Conservation (phyloP, 129 eudicot species). For the Flaveria trinervia region DNA sequence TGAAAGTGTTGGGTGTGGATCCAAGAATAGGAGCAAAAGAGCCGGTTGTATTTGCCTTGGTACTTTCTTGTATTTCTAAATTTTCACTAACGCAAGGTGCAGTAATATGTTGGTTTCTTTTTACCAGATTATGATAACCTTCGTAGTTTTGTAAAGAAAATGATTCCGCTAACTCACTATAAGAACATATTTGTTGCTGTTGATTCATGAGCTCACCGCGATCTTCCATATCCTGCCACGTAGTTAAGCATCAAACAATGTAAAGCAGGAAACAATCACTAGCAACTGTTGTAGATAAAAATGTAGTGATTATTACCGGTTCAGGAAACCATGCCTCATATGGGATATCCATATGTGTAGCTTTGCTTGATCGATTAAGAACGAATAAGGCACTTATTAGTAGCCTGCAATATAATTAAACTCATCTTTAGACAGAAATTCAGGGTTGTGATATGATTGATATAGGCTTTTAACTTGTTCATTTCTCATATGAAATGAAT, state of each 20-base stretch:
- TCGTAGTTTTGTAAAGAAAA: slow-evolving; percentile 16
- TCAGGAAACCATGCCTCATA: slow-evolving; percentile 27
- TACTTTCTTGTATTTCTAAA: slow-evolving; percentile 14
- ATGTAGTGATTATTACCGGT: slow-evolving; percentile 6
- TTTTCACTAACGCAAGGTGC: neutral
- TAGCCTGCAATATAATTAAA: neutral
- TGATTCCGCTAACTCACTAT: slow-evolving; percentile 27
- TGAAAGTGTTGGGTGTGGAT: slow-evolving; percentile 32
- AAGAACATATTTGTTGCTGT: slow-evolving; percentile 12
- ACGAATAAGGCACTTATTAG: neutral
- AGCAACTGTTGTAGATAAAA: neutral
- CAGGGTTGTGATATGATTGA: neutral
- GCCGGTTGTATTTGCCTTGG: slow-evolving; percentile 15
- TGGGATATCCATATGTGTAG: slow-evolving; percentile 23
- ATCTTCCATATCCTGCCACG: slow-evolving; percentile 24
- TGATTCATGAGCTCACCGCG: slow-evolving; percentile 19
- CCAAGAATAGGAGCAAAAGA: slow-evolving; percentile 27
- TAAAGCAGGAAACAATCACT: neutral
- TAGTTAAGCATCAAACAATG: neutral
- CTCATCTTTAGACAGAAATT: neutral
- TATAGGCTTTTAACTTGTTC: neutral
- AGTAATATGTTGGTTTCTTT: slow-evolving; percentile 19
- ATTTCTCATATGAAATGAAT: neutral
- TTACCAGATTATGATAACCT: slow-evolving; percentile 18
- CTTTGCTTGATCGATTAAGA: neutral